A percentile compares a stretch with the other conserved stretches of the same genome.
Conservation (phyloP, 371 early-diverging fungal species). For the Blakeslea trispora region DNA sequence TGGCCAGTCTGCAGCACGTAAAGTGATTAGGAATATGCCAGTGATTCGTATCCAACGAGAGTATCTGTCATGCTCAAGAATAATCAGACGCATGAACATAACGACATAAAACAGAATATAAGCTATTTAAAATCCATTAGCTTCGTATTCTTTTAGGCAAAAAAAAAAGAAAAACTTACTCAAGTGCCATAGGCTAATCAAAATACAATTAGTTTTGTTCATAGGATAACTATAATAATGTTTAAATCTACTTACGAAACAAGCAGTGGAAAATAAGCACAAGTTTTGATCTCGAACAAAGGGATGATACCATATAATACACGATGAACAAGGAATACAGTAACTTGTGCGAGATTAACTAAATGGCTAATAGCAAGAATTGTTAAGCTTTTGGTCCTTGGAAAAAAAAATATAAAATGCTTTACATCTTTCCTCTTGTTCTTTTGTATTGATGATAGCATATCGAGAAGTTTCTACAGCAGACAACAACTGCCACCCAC, state of each 20-base stretch:
- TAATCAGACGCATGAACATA: slow-evolving; percentile 49
- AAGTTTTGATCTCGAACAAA: slow-evolving; percentile 45
- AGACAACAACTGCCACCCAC: slow-evolving; percentile 47
- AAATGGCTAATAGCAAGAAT: slow-evolving; percentile 34
- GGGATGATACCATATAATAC: slow-evolving; percentile 45
- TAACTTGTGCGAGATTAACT: slow-evolving; percentile 45
- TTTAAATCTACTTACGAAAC: slow-evolving; percentile 41
- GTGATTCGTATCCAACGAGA: slow-evolving; percentile 42
- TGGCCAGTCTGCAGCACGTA: slow-evolving; percentile 54
- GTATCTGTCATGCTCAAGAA: slow-evolving; percentile 37
- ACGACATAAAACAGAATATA: slow-evolving; percentile 43
- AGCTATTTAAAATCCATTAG: slow-evolving; percentile 15
- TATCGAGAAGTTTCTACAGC: slow-evolving; percentile 36
- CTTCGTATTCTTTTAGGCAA: not conserved
- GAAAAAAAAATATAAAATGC: too few species aligned
- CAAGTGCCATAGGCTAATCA: slow-evolving; percentile 37
- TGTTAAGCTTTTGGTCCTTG: too few species aligned
- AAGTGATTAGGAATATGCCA: slow-evolving; percentile 33
- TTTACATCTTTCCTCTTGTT: slow-evolving; percentile 49
- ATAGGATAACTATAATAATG: not conserved
- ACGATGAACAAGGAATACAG: slow-evolving; percentile 36
- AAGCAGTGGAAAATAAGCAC: slow-evolving; percentile 46
- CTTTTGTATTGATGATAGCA: slow-evolving; percentile 39
- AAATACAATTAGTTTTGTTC: slow-evolving; percentile 5
- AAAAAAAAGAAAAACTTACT: slow-evolving; percentile 22